Base-by-base conservation (phyloP, 2,329 filamentous ascomycete genomes). In the Cytospora leucostoma region DNA sequence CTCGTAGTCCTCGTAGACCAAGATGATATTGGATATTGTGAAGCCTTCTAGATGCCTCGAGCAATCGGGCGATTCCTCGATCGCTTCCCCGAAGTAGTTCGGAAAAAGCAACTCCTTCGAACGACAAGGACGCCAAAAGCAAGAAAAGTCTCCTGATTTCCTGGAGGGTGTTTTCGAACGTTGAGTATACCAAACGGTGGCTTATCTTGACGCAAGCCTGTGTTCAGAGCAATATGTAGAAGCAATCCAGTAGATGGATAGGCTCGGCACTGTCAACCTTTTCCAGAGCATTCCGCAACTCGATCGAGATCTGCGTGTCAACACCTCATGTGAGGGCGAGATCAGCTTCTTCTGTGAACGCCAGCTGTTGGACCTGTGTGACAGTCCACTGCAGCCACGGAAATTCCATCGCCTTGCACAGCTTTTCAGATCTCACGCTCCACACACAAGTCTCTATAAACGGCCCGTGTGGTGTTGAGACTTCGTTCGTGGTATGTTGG, bases 251-350 rank as follows among this genome's bases (percentile, higher is more conserved):
- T 12, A 21, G 17, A 12, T 47, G n/a, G n/a, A 12, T 47, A 47
- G n/a, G 44, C 44, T 17, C 8, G 44, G 44, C n/a, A 47, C 17
- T 44, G 40, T 44, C 17, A 19, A 1, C 19, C 19, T 7, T 8
- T 17, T 19, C n/a, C 21, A 47, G 44, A 47, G 5, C n/a, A 11
- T 19, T 7, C 44, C 21, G n/a, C 44, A 47, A 21, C n/a, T 12
- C 44, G 8, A 47, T 47, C 44, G 44, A 55, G 59, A 44, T 55
- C 59, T 55, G 33, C 15, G 51, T 61, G 59, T 61, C 57, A 59
- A 44, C 17, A 34, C 37, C 19, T 34, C 51, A 33, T 52, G 59
- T 38, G 59, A 49, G 38, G 49, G 32, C 27, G 51, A 33, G n/a
- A 4, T 19, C n/a, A 38, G 27, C 27, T 27, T 55, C 19, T 44